A percentile compares a stretch with the other conserved stretches of the same genome.
These are phyloP conservation scores for Fusarium chuoi DNA, from an alignment of 2,329 filamentous ascomycete species.

Conservation along the genomic window DNA sequence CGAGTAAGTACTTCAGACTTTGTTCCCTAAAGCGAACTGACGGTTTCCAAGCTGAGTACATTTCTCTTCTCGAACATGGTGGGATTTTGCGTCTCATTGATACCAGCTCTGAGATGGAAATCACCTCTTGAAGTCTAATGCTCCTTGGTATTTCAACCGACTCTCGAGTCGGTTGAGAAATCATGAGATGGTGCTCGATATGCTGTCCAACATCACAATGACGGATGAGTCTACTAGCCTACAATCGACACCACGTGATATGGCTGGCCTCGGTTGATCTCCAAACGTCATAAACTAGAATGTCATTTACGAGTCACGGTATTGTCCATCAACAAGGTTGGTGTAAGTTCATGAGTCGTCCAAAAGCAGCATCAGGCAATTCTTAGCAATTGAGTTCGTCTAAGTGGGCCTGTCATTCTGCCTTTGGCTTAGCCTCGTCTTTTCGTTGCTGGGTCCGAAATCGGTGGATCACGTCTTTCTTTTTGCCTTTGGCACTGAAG, in stretches of 20 bases:
- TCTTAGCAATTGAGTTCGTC: background rate
- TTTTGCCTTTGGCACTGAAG: constrained; percentile 5
- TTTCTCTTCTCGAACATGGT: background rate
- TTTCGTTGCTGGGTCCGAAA: constrained; percentile 14
- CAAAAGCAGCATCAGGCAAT: background rate
- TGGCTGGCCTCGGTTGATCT: background rate
- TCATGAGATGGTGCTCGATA: background rate
- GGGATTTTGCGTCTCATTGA: background rate
- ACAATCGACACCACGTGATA: background rate
- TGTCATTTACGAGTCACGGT: background rate
- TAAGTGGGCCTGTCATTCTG: background rate
- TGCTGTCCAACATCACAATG: background rate
- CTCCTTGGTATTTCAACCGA: background rate
- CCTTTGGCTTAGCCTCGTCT: background rate
- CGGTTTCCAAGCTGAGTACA: background rate
- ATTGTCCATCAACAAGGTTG: background rate
- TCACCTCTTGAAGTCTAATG: background rate
- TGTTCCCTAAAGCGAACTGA: background rate
- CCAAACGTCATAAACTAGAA: no score
- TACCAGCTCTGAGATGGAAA: background rate
- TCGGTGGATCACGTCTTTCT: constrained; percentile 18
- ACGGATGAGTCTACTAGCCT: background rate
- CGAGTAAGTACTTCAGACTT: background rate
- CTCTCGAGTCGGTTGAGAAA: no score
- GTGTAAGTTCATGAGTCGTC: background rate